Percentiles rank a stretch among this genome's conserved stretches.
phyloP scores from a whole-genome alignment of 805 yeast species.

The Cyberlindnera euphorbiae region DNA sequence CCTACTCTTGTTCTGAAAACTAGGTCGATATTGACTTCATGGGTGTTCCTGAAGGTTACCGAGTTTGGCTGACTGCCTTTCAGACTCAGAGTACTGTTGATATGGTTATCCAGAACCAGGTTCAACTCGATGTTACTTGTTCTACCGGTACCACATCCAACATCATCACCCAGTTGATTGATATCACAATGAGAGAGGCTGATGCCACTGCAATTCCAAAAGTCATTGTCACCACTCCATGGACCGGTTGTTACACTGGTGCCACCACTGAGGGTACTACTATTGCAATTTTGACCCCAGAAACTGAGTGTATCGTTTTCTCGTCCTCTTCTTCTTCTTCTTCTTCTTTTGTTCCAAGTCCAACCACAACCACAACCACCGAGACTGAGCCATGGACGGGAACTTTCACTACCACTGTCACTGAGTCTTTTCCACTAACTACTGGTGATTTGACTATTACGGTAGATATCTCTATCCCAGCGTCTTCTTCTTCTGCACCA shows the following conservation, averaged over 20 bases:
- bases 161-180: slow-evolving; percentile 1
- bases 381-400: slow-evolving; percentile 1
- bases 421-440: slow-evolving; percentile 5
- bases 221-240: slow-evolving; percentile 14
- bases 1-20: slow-evolving; percentile 24
- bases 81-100: slow-evolving; percentile 20
- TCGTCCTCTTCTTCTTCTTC: too few species aligned
- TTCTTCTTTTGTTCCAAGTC: slow-evolving; percentile 3
- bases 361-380: slow-evolving; percentile 5
- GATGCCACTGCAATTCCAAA: slow-evolving; percentile 21
- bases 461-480: slow-evolving; percentile 5
- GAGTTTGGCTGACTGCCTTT: slow-evolving; percentile 28
- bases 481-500: too few species aligned
- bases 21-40: slow-evolving; percentile 19
- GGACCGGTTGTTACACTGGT: slow-evolving; percentile 18
- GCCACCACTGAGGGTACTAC: slow-evolving; percentile 19
- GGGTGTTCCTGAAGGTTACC: slow-evolving; percentile 24
- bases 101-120: slow-evolving; percentile 6
- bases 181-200: slow-evolving; percentile 16
- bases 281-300: slow-evolving; percentile 17
- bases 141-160: slow-evolving; percentile 3
- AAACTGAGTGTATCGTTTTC: slow-evolving; percentile 1
- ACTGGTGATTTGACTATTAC: slow-evolving; percentile 9
- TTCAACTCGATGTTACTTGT: slow-evolving; percentile 16
- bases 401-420: slow-evolving; percentile 8